A percentile compares a stretch with the other conserved stretches of the same genome.
These are phyloP conservation scores for Kwoniella sp. DNA, from an alignment of 768 basidiomycete species.

Conservation along the genomic window DNA sequence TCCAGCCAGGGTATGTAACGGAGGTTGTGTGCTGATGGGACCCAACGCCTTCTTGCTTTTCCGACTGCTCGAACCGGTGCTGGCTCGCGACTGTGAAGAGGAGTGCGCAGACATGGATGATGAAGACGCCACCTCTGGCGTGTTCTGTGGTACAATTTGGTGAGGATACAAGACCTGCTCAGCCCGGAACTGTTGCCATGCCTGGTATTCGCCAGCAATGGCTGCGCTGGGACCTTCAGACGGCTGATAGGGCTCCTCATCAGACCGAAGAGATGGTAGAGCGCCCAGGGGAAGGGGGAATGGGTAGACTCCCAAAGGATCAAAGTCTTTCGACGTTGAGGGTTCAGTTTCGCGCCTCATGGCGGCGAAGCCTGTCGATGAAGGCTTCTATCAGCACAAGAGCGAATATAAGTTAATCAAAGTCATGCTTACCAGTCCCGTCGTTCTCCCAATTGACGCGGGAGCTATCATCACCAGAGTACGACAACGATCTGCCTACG, in stretches of 20 bases:
- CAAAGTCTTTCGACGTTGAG: not conserved
- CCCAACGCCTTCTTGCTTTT: not conserved
- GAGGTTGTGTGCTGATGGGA: not conserved
- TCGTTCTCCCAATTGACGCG: not conserved
- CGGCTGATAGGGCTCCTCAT: slow-evolving; percentile 14
- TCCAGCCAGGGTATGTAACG: not conserved
- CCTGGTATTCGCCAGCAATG: slow-evolving; percentile 16
- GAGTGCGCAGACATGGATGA: not conserved
- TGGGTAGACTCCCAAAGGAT: slow-evolving; percentile 31
- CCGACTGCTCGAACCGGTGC: not conserved
- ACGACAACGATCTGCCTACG: slow-evolving; percentile 13
- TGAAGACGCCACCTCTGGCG: not conserved
- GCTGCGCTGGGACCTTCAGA: slow-evolving; percentile 15
- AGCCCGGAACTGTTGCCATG: slow-evolving; percentile 11
- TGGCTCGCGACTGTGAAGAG: not conserved
- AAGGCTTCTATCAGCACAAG: not conserved
- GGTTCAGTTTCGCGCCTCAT: slow-evolving; percentile 13
- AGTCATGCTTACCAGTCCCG: not conserved
- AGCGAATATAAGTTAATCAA: not conserved
- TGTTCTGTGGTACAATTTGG: not conserved
- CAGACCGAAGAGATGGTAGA: slow-evolving; percentile 28
- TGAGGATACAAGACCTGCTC: not conserved
- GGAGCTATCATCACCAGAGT: slow-evolving; percentile 7
- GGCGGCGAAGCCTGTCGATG: not conserved
- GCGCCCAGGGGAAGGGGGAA: slow-evolving; percentile 42